A percentile compares a stretch with the other conserved stretches of the same genome.
Evolutionary conservation across 2,329 filamentous ascomycete genomes (phyloP).

Genomic region (Arthrobotrys sinensis): DNA sequence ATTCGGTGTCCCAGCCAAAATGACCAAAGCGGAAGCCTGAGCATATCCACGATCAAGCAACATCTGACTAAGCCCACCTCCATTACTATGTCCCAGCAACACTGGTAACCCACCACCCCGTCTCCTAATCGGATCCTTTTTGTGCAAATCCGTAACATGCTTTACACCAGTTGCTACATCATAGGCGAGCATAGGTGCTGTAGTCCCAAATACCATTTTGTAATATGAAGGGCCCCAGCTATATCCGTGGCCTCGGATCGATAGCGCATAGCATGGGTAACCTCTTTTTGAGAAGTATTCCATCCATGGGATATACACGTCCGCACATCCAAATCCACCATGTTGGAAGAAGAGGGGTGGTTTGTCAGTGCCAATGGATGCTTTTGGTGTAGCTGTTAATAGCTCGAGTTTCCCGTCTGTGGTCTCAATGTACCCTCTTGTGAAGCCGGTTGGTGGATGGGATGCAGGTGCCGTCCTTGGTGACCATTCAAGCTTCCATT

Average conservation of each 20-base stretch:
- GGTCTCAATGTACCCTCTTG: conserved; percentile 40
- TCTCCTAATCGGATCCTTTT: conserved; percentile 65
- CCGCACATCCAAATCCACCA: conserved; percentile 70
- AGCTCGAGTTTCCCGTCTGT: conserved; percentile 37
- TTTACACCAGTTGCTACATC: conserved; percentile 67
- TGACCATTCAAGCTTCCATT: conserved; percentile 52
- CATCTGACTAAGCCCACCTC: conserved; percentile 71
- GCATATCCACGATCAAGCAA: conserved; percentile 69
- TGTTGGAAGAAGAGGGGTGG: conserved; percentile 48
- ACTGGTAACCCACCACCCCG: conserved; percentile 62
- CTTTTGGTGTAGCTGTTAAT: conserved; percentile 27
- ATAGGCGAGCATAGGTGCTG: conserved; percentile 57
- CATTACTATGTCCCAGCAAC: conserved; percentile 72
- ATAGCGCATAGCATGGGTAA: conserved; percentile 72
- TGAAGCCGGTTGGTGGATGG: conserved; percentile 12
- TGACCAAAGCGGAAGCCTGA: conserved; percentile 69
- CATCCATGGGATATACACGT: conserved; percentile 73
- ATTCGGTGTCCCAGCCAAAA: conserved; percentile 71
- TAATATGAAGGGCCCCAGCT: conserved; percentile 72
- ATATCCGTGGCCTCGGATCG: conserved; percentile 72
- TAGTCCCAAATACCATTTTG: conserved; percentile 54
- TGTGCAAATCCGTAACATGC: conserved; percentile 69
- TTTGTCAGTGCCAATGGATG: conserved; percentile 13
- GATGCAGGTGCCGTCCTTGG: conserved; percentile 19
- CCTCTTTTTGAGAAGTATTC: conserved; percentile 69